Percentiles rank a stretch among this genome's conserved stretches.
Conservation (phyloP, 2,329 filamentous ascomycete genomes). For the Paramyrothecium roridum region DNA sequence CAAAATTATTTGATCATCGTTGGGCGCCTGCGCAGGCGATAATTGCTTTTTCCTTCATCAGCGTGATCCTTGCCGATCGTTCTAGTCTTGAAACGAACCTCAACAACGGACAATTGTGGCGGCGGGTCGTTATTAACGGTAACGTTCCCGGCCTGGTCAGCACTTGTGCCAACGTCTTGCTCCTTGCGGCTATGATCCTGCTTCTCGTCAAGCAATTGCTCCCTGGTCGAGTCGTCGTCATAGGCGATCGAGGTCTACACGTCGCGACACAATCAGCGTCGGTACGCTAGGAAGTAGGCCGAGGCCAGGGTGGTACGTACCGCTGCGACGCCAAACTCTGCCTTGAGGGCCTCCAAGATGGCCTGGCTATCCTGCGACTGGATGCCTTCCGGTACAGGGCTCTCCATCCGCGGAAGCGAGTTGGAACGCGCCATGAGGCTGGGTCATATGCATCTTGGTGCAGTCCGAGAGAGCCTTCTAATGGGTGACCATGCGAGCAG, state of each 20-base stretch:
- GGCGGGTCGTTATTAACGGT: background rate
- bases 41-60: background rate
- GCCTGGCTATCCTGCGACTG: constrained; percentile 44
- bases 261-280: background rate
- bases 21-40: background rate
- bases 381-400: constrained; percentile 22
- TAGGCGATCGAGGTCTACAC: constrained; percentile 7
- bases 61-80: background rate
- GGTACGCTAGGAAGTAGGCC: background rate
- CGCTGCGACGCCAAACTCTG: constrained; percentile 33
- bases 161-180: too few relatives aligned
- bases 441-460: background rate
- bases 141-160: too few relatives aligned
- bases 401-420: constrained; percentile 21
- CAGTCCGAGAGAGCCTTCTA: background rate
- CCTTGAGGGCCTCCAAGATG: constrained; percentile 33
- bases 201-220: too few relatives aligned
- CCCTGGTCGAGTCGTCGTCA: too few relatives aligned
- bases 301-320: constrained; percentile 27
- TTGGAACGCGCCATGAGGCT: constrained; percentile 23
- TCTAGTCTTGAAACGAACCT: background rate
- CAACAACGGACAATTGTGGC: background rate
- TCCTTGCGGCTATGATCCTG: too few relatives aligned
- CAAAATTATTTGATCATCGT: background rate
- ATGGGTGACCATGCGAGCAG: background rate